These are phyloP conservation scores for Dictyostelium gargantuum DNA, from an alignment of 208 protist species.

Conservation along the genomic window DNA sequence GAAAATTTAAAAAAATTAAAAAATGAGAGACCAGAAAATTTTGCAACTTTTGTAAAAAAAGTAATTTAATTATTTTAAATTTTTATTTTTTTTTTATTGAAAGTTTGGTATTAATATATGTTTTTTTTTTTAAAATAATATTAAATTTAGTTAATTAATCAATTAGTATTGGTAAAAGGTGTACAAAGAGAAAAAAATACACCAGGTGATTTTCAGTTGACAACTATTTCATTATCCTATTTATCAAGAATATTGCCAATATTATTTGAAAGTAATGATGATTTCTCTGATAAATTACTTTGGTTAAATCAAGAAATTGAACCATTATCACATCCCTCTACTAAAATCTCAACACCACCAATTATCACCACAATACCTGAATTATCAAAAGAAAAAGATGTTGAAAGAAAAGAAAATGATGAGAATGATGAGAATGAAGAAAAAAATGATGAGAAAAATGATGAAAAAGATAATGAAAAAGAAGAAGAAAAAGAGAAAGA, in stretches of 20 bases:
- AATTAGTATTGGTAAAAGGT: constrained; percentile 8
- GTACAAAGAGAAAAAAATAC: constrained; percentile 35
- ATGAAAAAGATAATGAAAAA: background rate
- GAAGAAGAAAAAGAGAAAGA: background rate
- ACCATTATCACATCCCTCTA: background rate
- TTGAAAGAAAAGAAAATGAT: background rate
- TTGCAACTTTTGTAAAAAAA: constrained; percentile 6
- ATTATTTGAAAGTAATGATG: constrained; percentile 8
- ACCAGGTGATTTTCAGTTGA: background rate
- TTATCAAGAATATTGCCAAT: constrained; percentile 40
- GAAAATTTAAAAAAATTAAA: background rate
- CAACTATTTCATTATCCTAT: background rate
- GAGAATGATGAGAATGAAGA: background rate
- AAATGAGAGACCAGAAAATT: background rate
- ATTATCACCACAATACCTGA: background rate
- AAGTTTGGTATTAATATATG: too few species aligned
- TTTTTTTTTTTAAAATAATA: background rate
- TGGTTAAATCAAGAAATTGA: constrained; percentile 9
- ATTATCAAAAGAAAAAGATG: background rate
- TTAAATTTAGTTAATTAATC: background rate
- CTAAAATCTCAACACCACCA: background rate
- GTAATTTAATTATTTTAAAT: background rate
- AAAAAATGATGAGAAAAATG: background rate
- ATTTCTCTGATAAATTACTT: constrained; percentile 2
- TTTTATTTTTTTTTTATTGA: background rate